These are phyloP conservation scores for Trichosanthes cucumerina DNA, from an alignment of 306 rosid genomes.

Conservation along the genomic window DNA sequence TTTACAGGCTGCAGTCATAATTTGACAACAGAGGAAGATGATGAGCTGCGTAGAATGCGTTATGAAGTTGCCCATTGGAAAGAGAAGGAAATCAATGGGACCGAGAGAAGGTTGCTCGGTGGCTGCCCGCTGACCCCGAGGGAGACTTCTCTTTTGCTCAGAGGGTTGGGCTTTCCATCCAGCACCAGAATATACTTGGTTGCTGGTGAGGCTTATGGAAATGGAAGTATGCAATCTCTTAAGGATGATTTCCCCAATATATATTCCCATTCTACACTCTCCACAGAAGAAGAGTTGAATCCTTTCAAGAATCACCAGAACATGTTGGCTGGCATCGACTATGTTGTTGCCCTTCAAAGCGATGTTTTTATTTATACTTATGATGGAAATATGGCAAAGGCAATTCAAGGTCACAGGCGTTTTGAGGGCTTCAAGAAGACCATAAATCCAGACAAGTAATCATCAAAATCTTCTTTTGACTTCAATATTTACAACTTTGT, in stretches of 20 bases:
- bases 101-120: conserved; percentile 89
- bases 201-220: conserved; percentile 91
- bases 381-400: conserved; percentile 99
- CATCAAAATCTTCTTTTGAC: conserved; percentile 10
- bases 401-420: conserved; percentile 96
- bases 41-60: conserved; percentile 73
- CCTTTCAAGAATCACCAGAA: conserved; percentile 81
- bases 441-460: conserved; percentile 91
- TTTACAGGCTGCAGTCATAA: conserved; percentile 95
- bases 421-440: conserved; percentile 90
- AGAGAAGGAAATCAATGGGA: conserved; percentile 92
- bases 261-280: conserved; percentile 71
- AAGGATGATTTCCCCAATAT: conserved; percentile 68
- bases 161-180: conserved; percentile 74
- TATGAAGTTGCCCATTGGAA: conserved; percentile 95
- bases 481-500: not conserved
- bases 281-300: conserved; percentile 60
- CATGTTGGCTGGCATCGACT: conserved; percentile 98
- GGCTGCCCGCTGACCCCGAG: conserved; percentile 93
- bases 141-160: conserved; percentile 85
- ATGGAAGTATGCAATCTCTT: conserved; percentile 80
- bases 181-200: conserved; percentile 76
- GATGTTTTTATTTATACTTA: conserved; percentile 74
- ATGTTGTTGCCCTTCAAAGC: conserved; percentile 87
- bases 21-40: conserved; percentile 75